A percentile compares a stretch with the other conserved stretches of the same genome.
Conservation (phyloP, 176 grass and related monocot genomes). For the Urochloa ruziziensis region DNA sequence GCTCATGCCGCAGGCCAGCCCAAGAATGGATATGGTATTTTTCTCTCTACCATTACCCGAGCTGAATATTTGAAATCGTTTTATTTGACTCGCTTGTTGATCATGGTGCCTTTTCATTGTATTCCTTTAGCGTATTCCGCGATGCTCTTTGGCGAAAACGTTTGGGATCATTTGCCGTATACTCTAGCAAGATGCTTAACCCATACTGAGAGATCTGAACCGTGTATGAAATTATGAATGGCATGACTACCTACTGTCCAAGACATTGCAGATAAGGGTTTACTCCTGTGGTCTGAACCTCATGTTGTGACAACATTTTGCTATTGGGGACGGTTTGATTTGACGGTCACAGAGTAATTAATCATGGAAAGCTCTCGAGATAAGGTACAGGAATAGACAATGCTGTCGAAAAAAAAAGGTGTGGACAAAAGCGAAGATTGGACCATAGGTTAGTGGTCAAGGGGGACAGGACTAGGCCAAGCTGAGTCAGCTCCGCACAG, state of each 20-base stretch:
- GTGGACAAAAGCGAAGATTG: slow-evolving; percentile 28
- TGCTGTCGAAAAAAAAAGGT: background rate
- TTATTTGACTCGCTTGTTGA: background rate
- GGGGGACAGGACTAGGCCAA: background rate
- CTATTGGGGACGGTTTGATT: background rate
- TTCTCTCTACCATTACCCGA: background rate
- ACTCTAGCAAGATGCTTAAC: background rate
- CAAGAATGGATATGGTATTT: background rate
- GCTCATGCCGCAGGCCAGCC: background rate
- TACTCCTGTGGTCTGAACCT: background rate
- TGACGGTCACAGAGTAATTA: background rate
- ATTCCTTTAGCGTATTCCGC: background rate
- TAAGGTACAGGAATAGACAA: background rate
- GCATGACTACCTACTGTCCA: background rate
- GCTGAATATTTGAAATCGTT: background rate
- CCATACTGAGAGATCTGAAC: too few species aligned
- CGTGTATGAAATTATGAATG: too few species aligned
- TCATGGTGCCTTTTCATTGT: background rate
- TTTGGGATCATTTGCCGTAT: background rate
- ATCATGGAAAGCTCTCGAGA: background rate
- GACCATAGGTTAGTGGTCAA: background rate
- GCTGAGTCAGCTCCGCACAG: slow-evolving; percentile 34
- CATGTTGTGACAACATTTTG: background rate
- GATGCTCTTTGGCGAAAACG: background rate
- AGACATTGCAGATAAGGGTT: background rate